A percentile compares a stretch with the other conserved stretches of the same genome.
These are phyloP conservation scores for Beauveria pseudobassiana DNA, from an alignment of 2,329 filamentous ascomycete species.

Conservation along the genomic window DNA sequence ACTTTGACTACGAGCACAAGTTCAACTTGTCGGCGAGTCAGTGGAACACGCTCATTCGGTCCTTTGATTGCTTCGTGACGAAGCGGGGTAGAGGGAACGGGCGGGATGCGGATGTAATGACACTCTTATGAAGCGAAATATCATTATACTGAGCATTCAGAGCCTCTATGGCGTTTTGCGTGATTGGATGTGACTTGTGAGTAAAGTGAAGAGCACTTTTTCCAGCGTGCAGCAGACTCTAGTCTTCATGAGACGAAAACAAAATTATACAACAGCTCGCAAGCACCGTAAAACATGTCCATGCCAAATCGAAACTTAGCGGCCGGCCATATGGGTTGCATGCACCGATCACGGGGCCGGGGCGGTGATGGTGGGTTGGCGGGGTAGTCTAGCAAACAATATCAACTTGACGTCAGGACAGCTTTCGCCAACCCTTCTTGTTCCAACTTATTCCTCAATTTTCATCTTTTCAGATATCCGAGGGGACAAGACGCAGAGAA, in stretches of 20 bases:
- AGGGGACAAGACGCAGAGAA: neutral
- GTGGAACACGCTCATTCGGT: conserved; percentile 35
- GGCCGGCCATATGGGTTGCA: neutral
- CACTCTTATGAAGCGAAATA: neutral
- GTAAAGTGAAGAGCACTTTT: neutral
- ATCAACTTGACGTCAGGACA: conserved; percentile 5
- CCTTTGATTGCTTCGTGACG: conserved; percentile 26
- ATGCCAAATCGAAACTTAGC: neutral
- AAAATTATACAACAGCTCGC: too few relatives aligned
- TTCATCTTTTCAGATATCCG: neutral
- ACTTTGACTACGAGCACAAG: conserved; percentile 38
- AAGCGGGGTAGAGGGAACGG: neutral
- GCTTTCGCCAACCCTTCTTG: neutral
- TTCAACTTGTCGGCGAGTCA: conserved; percentile 36
- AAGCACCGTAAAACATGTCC: neutral
- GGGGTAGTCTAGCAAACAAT: neutral
- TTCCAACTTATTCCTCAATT: neutral
- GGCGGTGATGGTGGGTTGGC: neutral
- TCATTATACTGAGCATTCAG: neutral
- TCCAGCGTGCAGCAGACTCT: neutral
- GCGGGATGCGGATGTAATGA: neutral
- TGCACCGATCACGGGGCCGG: conserved; percentile 7
- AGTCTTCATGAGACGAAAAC: too few relatives aligned
- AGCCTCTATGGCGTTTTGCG: neutral
- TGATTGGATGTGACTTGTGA: neutral